Evolutionary conservation across 2,329 filamentous ascomycete species (phyloP).

Genomic region (Fusarium mangiferae): DNA sequence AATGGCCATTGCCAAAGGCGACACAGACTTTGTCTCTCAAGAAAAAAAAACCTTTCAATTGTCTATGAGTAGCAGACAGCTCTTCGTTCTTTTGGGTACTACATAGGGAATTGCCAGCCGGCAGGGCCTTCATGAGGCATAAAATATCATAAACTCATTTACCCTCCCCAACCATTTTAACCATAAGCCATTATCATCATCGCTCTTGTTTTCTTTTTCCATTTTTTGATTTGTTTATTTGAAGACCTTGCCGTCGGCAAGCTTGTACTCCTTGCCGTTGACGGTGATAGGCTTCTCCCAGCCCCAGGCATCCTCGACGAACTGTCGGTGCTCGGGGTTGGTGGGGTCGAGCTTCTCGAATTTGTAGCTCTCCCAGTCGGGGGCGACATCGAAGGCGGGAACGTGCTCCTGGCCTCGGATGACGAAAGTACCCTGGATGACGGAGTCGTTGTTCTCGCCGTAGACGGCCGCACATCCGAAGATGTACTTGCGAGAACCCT

Average conservation of each 20-base stretch:
- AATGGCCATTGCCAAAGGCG: background rate
- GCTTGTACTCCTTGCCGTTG: slow-evolving; percentile 88
- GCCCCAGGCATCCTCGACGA: slow-evolving; percentile 87
- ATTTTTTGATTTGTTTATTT: slow-evolving; percentile 72
- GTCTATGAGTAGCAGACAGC: slow-evolving; percentile 31
- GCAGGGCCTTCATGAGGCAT: slow-evolving; percentile 40
- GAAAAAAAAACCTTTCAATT: slow-evolving; percentile 29
- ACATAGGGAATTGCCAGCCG: slow-evolving; percentile 36
- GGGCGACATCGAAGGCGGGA: slow-evolving; percentile 94
- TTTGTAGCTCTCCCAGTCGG: slow-evolving; percentile 95
- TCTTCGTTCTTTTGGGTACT: slow-evolving; percentile 32
- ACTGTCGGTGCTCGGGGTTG: slow-evolving; percentile 85
- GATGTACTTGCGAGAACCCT: slow-evolving; percentile 97
- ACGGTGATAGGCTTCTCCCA: slow-evolving; percentile 88
- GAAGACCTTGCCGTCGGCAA: slow-evolving; percentile 97
- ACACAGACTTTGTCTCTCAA: background rate
- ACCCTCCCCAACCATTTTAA: slow-evolving; percentile 44
- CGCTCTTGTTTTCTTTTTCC: slow-evolving; percentile 31
- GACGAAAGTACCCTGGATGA: slow-evolving; percentile 94
- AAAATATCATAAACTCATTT: slow-evolving; percentile 46
- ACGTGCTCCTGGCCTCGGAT: slow-evolving; percentile 88
- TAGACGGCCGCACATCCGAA: slow-evolving; percentile 93
- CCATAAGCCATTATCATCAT: slow-evolving; percentile 50
- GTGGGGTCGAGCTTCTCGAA: slow-evolving; percentile 96
- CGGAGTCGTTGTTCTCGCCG: slow-evolving; percentile 86